Evolutionary conservation across 2,329 filamentous ascomycete species (phyloP).

Genomic region (Zymoseptoria ardabiliae): DNA sequence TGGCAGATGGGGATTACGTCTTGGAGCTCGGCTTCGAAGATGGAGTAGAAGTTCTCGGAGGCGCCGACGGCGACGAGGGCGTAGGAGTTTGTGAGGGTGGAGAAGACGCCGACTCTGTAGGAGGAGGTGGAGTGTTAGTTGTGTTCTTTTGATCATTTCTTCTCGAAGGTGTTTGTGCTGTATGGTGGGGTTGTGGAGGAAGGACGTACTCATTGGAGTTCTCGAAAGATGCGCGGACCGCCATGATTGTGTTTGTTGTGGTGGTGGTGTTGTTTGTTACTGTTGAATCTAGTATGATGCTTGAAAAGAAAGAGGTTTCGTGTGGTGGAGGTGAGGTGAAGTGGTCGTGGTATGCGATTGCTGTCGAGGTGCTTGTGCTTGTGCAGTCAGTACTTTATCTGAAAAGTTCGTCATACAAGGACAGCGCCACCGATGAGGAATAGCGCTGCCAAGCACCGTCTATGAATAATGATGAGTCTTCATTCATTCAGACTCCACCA

Average conservation of each 20-base stretch:
- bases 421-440: neutral
- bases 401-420: neutral
- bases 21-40: constrained; percentile 96
- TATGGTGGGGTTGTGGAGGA: constrained; percentile 20
- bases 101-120: constrained; percentile 87
- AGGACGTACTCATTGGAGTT: constrained; percentile 76
- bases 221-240: constrained; percentile 62
- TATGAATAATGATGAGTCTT: no score
- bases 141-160: constrained; percentile 6
- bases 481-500: no score
- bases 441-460: no score
- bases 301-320: neutral
- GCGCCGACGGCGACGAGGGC: constrained; percentile 89
- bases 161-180: constrained; percentile 12
- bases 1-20: constrained; percentile 96
- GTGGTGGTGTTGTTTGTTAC: constrained; percentile 6
- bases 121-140: neutral
- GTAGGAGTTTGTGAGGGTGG: constrained; percentile 95
- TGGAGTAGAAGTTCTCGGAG: constrained; percentile 98
- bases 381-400: neutral
- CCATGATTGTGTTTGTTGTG: constrained; percentile 35
- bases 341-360: neutral
- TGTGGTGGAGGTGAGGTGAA: neutral
- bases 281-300: neutral
- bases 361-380: neutral